Conservation (phyloP, 257 asterid species). For the Verbena officinalis region DNA sequence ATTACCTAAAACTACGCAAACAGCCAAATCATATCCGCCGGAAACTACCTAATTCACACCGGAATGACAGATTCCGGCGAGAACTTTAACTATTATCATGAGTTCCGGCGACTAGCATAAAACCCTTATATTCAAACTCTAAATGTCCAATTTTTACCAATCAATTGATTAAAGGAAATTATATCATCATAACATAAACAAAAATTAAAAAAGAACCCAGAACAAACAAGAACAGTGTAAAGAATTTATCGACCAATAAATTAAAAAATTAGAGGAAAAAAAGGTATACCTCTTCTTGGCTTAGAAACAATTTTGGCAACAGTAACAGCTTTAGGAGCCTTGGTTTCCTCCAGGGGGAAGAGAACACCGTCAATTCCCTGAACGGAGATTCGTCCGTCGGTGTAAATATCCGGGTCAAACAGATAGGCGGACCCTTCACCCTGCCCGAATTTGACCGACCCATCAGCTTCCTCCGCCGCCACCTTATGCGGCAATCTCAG, state of each 20-base stretch:
- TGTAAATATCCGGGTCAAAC: constrained; percentile 91
- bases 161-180: background rate
- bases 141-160: background rate
- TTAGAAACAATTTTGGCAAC: constrained; percentile 55
- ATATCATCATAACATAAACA: background rate
- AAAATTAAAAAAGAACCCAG: background rate
- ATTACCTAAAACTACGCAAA: background rate
- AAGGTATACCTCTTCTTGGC: constrained; percentile 65
- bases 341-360: constrained; percentile 65
- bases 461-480: constrained; percentile 91
- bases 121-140: background rate
- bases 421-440: constrained; percentile 88
- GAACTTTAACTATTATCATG: background rate
- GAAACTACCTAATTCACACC: constrained; percentile 18
- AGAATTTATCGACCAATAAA: constrained; percentile 10
- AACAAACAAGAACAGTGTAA: background rate
- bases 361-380: constrained; percentile 95
- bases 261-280: background rate
- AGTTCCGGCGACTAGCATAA: constrained; percentile 10
- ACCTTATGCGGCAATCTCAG: constrained; percentile 84
- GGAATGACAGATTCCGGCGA: constrained; percentile 10
- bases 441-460: constrained; percentile 81
- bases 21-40: background rate
- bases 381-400: constrained; percentile 95
- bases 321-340: constrained; percentile 48